Evolutionary conservation across 2,329 filamentous ascomycete species (phyloP).

Genomic region (Penicillium sp.): DNA sequence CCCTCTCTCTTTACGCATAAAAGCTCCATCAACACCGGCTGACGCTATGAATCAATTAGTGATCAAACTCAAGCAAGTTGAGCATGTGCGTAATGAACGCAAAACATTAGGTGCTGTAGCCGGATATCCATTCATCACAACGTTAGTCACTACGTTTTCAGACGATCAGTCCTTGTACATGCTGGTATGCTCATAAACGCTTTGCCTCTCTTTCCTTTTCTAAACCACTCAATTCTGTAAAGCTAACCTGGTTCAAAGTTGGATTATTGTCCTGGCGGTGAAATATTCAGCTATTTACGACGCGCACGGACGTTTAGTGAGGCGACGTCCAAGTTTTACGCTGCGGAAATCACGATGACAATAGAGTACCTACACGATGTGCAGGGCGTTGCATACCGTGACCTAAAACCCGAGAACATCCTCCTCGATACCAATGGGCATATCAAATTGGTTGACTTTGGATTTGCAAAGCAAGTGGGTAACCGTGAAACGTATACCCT

Average conservation of each 20-base stretch:
- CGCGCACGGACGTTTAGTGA: constrained; percentile 61
- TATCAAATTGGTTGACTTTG: constrained; percentile 64
- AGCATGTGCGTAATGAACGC: constrained; percentile 65
- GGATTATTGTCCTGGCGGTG: constrained; percentile 64
- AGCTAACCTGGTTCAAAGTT: constrained; percentile 37
- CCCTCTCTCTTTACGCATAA: neutral
- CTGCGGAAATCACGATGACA: constrained; percentile 62
- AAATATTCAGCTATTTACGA: constrained; percentile 63
- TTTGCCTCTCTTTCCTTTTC: neutral
- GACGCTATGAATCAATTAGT: constrained; percentile 27
- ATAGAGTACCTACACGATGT: constrained; percentile 62
- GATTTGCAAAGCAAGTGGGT: constrained; percentile 62
- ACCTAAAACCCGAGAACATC: constrained; percentile 65
- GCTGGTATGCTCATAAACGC: constrained; percentile 35
- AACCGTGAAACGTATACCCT: constrained; percentile 60
- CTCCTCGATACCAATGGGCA: constrained; percentile 63
- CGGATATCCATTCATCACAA: constrained; percentile 64
- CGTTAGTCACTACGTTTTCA: constrained; percentile 61
- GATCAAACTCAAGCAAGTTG: constrained; percentile 62
- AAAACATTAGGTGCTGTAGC: constrained; percentile 60
- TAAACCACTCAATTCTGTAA: neutral
- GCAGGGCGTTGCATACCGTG: constrained; percentile 62
- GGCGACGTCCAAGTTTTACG: constrained; percentile 61
- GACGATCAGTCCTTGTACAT: constrained; percentile 57
- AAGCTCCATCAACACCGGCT: neutral